Base-by-base conservation (phyloP, 2,329 filamentous ascomycete genomes). In the Penicillium sclerotiorum region DNA sequence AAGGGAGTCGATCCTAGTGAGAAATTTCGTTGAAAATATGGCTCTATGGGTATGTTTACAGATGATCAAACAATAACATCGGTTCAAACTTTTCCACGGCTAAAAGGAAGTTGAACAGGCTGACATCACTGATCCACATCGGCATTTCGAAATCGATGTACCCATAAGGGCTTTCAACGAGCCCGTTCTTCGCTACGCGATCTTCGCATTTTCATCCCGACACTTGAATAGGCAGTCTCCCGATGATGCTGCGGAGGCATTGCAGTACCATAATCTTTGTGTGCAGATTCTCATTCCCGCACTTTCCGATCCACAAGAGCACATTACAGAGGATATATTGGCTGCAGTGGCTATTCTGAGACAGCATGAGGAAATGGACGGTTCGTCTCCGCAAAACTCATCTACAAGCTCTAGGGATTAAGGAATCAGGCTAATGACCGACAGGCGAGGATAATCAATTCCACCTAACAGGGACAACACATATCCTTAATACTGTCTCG, bases 401-500 rank as follows among this genome's bases (percentile, higher is more conserved):
- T 6, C 18, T 5, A 35, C 13, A 20, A 18, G 11, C 13, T 1
- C 11, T 5, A 33, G 25, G 5, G 12, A 9, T 1, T n/a, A 36
- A 38, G 35, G 6, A 42, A 43, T 2, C n/a, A 22, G 22, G 5
- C 48, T 54, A 20, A 59, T 41, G 5, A 3, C 9, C 21, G 32
- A 3, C 44, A 64, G 62, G 51, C 4, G 56, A 68, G 43, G 70
- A 73, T 38, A 62, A 67, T 30, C 61, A 65, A 39, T 64, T 67
- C 20, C 70, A 73, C 48, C 50, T 73, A 1, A 63, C 65, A 13
- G 71, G 69, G 2, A 67, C 68, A 13, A 68, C 65, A 5, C 65
- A 62, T 20, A 65, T 73, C 4, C 56, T 73, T n/a, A 69, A 67
- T 27, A 65, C 67, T 1, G 63, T 73, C 8, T 68, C 69, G 1